Base-by-base conservation (phyloP, 139 green algal genomes). In the Tetradesmus lagerheimii region DNA sequence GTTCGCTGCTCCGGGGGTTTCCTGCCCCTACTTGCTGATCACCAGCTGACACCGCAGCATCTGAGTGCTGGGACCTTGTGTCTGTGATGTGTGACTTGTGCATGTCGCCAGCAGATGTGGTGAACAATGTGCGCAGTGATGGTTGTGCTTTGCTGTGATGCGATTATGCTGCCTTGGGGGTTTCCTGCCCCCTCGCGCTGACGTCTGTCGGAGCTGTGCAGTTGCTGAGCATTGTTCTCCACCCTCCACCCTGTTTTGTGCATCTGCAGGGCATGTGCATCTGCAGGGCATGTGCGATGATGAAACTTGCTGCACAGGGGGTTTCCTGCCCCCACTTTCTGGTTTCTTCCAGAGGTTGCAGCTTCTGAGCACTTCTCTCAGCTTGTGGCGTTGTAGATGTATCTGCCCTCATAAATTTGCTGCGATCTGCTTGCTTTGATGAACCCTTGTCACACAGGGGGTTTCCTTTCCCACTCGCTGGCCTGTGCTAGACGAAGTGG, bases 241-340 rank as follows among this genome's bases (percentile, higher is more conserved):
- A 35, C n/a, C 18, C 77, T n/a, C 34, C 39, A 62, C n/a, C 1
- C 38, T 53, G 77, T 43, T 83, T 8, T 34, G 77, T 38, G 18
- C 14, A 53, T 16, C 77, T 83, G 18, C n/a, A 37, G 77, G n/a
- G n/a, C n/a, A n/a, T 34, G 77, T 38, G 18, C 14, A 53, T 16
- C 77, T 83, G 18, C n/a, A 37, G 77, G n/a, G n/a, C 16, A 14
- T 45, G 25, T 75, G 81, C 81, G 76, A 50, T 83, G 38, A 62
- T 88, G 85, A 84, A 25, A 50, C 41, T 12, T 90, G 76, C 86
- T 76, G 45, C 53, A 45, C 25, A 35, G 37, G 76, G 86, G 86
- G 77, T 66, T 78, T 90, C 86, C 86, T 90, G 86, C 77, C 86
- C 86, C 86, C 53, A 53, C 31, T 31, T 34, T 85, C 76, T 57